Evolutionary conservation across 129 eudicot genomes (phyloP).

Genomic region (Lactuca saligna): DNA sequence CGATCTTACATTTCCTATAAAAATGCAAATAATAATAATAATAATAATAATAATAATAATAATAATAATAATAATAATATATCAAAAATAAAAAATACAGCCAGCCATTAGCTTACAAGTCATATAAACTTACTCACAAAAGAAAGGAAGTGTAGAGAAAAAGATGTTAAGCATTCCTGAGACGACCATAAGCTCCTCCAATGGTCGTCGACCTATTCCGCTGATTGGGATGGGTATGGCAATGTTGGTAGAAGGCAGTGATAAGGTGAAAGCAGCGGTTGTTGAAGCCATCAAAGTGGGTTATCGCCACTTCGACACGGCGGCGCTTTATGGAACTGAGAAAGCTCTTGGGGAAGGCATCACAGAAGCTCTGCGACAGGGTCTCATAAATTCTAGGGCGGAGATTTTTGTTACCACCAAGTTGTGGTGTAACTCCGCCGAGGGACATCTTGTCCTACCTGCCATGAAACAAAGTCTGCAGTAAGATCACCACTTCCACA

Average conservation of each 20-base stretch:
- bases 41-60: neutral
- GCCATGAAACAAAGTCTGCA: slow-evolving; percentile 60
- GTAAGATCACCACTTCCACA: slow-evolving; percentile 16
- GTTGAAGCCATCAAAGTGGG: slow-evolving; percentile 47
- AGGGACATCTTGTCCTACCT: slow-evolving; percentile 43
- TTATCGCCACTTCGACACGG: slow-evolving; percentile 50
- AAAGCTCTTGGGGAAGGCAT: slow-evolving; percentile 33
- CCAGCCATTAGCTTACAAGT: neutral
- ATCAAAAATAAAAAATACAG: neutral
- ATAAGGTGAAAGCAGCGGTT: slow-evolving; percentile 20
- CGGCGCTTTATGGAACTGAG: slow-evolving; percentile 37
- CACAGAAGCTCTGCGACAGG: slow-evolving; percentile 33
- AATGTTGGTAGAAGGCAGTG: neutral
- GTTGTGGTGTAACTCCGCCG: slow-evolving; percentile 40
- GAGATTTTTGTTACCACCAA: slow-evolving; percentile 48
- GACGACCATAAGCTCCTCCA: slow-evolving; percentile 20
- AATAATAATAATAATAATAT: neutral
- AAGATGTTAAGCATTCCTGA: slow-evolving; percentile 23
- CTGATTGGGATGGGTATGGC: slow-evolving; percentile 34
- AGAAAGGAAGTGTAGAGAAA: neutral
- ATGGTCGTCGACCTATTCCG: slow-evolving; percentile 31
- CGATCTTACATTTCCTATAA: too few relatives aligned
- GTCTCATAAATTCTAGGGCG: slow-evolving; percentile 23
- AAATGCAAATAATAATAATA: too few relatives aligned
- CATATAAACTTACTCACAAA: neutral